A percentile compares a stretch with the other conserved stretches of the same genome.
These are phyloP conservation scores for Aspergillus kassunensis DNA, from an alignment of 495 filamentous ascomycete genomes.

Conservation along the genomic window DNA sequence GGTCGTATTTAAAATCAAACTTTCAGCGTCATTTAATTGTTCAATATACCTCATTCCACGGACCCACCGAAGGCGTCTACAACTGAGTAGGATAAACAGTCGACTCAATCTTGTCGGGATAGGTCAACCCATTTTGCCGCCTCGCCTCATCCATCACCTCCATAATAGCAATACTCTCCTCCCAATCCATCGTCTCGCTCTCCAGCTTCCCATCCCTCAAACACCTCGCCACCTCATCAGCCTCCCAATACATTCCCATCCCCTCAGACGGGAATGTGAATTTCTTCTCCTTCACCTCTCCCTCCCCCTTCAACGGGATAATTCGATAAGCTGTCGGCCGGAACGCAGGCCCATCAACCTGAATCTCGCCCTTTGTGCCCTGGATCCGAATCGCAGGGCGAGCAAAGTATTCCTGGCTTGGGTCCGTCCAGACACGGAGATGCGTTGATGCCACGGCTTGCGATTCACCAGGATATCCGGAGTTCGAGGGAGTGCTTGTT, in stretches of 20 bases:
- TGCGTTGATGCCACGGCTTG: conserved; percentile 78
- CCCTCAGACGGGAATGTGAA: conserved; percentile 64
- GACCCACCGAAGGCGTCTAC: conserved; percentile 7
- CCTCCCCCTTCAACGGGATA: conserved; percentile 38
- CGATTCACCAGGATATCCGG: conserved; percentile 32
- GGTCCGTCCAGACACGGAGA: conserved; percentile 64
- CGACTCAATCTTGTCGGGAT: conserved; percentile 79
- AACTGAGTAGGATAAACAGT: conserved; percentile 56
- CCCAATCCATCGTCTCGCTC: conserved; percentile 67
- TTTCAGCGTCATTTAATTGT: not conserved
- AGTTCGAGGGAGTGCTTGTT: conserved; percentile 47
- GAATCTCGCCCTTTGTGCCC: conserved; percentile 82
- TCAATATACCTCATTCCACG: not conserved
- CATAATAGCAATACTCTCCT: conserved; percentile 91
- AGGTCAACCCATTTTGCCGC: conserved; percentile 68
- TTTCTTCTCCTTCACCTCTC: conserved; percentile 54
- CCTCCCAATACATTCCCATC: conserved; percentile 93
- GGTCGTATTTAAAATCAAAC: conserved; percentile 8
- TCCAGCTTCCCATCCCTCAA: conserved; percentile 77
- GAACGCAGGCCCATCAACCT: conserved; percentile 71
- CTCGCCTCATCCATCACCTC: conserved; percentile 89
- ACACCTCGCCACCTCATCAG: conserved; percentile 83
- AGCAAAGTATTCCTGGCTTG: conserved; percentile 56
- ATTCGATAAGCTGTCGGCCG: conserved; percentile 64
- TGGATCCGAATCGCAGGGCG: conserved; percentile 75